Base-by-base conservation (phyloP, 163 green algal species). In the Chlamydomonas reinhardtii region DNA sequence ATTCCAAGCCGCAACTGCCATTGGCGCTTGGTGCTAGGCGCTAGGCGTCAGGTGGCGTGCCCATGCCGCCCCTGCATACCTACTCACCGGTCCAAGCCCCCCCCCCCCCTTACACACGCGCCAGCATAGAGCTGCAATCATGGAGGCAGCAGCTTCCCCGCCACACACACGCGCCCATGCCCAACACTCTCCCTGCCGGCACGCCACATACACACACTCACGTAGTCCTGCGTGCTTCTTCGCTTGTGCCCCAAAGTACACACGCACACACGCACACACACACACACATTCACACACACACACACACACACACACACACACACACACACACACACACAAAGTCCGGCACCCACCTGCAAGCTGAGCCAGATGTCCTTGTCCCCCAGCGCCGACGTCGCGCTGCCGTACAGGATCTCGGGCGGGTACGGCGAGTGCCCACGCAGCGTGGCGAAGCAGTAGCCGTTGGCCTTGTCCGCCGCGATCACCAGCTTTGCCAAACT, bases 391-490 rank as follows among this genome's bases (percentile, higher is more conserved):
- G 37, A 31, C 3, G n/a, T 29, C 2, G 69, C 73, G 37, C 61
- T 81, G 65, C 74, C 66, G 73, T 88, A 84, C 83, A 88, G 73
- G 39, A 88, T n/a, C 52, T 84, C 74, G 6, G 90, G 88, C 37
- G 88, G 85, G 61, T 91, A 89, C 43, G 88, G 90, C 39, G 73
- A 69, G 48, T 89, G 70, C 5, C 64, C 37, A 12, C 74, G 35
- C 2, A 94, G 82, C 0, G 73, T 76, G 16, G 93, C 89, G 81
- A 92, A 94, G 20, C 93, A 93, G 78, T 93, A 96, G 48, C 96
- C 96, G 82, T 96, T 98, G 61, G 94, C 92, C 84, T 97, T 98
- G 90, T 99, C 96, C 6, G 94, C 89, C 2, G 95, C 85, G 0
- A 84, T 82, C 43, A 97, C 73, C 76, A 99, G 64, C 48, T 86